phyloP scores from a whole-genome alignment of 1,284 basidiomycete species.

The Tranzscheliella williamsii region DNA sequence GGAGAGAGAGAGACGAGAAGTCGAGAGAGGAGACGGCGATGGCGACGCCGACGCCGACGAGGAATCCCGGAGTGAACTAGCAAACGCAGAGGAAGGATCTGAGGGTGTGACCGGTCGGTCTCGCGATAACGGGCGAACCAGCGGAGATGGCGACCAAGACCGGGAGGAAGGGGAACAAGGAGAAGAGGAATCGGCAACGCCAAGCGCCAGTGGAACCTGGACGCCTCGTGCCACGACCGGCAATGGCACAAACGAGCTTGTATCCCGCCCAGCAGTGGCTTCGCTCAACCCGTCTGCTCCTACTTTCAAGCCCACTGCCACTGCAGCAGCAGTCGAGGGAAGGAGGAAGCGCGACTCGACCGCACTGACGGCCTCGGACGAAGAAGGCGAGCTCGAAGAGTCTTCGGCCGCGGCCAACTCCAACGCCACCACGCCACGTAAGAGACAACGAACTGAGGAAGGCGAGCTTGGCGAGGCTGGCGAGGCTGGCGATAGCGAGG shows the following conservation, averaged over 20 bases:
- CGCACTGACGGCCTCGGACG: constrained; percentile 20
- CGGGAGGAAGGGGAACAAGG: constrained; percentile 19
- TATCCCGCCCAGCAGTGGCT: neutral
- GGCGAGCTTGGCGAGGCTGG: constrained; percentile 14
- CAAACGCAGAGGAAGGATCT: neutral
- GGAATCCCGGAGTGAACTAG: neutral
- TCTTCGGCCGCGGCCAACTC: no score
- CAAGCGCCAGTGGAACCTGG: no score
- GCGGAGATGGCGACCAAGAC: neutral
- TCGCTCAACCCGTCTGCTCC: constrained; percentile 14
- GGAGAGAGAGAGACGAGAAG: constrained; percentile 41
- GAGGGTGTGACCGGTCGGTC: no score
- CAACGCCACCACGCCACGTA: constrained; percentile 33
- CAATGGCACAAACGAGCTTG: no score
- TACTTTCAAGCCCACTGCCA: constrained; percentile 8
- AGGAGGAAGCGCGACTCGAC: constrained; percentile 23
- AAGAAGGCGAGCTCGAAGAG: constrained; percentile 28
- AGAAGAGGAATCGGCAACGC: no score
- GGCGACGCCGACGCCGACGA: constrained; percentile 9
- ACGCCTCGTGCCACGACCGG: no score
- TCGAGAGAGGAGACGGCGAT: constrained; percentile 37
- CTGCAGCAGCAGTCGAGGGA: neutral
- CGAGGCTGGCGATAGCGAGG: constrained; percentile 21
- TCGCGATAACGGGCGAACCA: neutral
- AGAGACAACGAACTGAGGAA: constrained; percentile 29